These are phyloP conservation scores for Gynandropsis gynandra DNA, from an alignment of 345 rosid genomes.

Conservation along the genomic window DNA sequence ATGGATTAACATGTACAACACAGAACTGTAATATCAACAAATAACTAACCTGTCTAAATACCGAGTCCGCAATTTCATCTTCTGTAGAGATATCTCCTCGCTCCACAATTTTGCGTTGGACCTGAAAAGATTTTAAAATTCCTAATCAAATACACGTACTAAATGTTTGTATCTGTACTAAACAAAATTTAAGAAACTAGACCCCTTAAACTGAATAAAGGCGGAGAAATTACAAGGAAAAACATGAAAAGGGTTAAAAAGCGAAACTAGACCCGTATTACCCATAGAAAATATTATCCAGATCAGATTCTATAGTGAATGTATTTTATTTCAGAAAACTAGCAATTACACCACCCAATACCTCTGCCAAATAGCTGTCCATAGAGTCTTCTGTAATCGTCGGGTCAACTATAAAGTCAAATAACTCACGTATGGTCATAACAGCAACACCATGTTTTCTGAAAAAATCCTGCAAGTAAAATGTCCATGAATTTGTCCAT, in stretches of 20 bases:
- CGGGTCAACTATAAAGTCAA: constrained; percentile 91
- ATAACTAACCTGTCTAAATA: constrained; percentile 73
- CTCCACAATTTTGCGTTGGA: constrained; percentile 58
- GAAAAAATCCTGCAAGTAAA: constrained; percentile 60
- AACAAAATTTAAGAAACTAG: neutral
- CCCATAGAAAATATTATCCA: too few relatives aligned
- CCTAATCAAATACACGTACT: neutral
- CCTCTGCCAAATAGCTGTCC: constrained; percentile 88
- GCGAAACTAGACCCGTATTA: too few relatives aligned
- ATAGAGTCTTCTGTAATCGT: constrained; percentile 67
- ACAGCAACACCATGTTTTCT: constrained; percentile 91
- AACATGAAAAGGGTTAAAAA: neutral
- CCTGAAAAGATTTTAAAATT: constrained; percentile 32
- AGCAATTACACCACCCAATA: constrained; percentile 7
- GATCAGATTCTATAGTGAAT: too few relatives aligned
- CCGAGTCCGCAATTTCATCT: constrained; percentile 90
- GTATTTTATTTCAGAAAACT: neutral
- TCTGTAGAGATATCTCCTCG: constrained; percentile 69
- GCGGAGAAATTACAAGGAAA: neutral
- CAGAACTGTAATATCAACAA: too few relatives aligned
- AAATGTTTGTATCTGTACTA: neutral
- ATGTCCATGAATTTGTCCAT: constrained; percentile 2
- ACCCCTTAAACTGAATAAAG: neutral
- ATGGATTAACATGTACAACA: too few relatives aligned
- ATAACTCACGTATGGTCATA: constrained; percentile 85